phyloP scores from a whole-genome alignment of 768 basidiomycete species.

The Boletales sp. region DNA sequence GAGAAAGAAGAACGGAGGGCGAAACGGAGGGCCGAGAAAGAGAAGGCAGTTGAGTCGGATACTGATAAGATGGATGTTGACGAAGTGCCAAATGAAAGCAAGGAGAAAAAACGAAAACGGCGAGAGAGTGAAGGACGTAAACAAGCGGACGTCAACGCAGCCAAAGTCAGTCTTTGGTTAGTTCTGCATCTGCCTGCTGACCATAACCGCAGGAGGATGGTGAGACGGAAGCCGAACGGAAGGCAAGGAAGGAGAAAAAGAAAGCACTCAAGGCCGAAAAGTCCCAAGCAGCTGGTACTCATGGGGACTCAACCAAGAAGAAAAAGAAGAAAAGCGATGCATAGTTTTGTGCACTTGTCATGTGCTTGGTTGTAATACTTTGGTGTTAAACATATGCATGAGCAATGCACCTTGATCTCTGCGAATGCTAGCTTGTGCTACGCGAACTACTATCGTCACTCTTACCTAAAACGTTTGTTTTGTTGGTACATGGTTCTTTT shows the following conservation, averaged over 20 bases:
- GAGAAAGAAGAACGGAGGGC: conserved; percentile 76
- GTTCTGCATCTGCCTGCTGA: conserved; percentile 6
- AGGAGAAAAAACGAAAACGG: conserved; percentile 45
- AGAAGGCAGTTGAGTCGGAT: conserved; percentile 41
- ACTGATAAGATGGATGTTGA: conserved; percentile 45
- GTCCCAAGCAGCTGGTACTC: conserved; percentile 39
- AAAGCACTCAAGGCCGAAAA: conserved; percentile 79
- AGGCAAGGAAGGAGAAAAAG: conserved; percentile 77
- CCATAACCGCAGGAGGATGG: conserved; percentile 34
- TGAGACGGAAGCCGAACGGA: conserved; percentile 83
- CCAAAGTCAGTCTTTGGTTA: conserved; percentile 37
- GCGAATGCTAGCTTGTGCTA: neutral
- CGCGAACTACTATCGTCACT: too few relatives aligned
- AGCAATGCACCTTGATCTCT: neutral
- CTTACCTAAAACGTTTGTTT: too few relatives aligned
- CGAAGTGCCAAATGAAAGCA: conserved; percentile 33
- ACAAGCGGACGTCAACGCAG: conserved; percentile 35
- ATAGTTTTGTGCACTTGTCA: conserved; percentile 14
- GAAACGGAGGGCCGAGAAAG: conserved; percentile 56
- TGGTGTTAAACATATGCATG: conserved; percentile 1
- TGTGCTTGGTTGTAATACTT: neutral
- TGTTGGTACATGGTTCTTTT: too few relatives aligned
- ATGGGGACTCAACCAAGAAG: conserved; percentile 43
- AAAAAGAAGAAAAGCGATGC: conserved; percentile 37
- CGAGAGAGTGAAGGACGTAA: conserved; percentile 54